Conservation (phyloP, 1,284 basidiomycete species). For the Puccinia coronata region DNA sequence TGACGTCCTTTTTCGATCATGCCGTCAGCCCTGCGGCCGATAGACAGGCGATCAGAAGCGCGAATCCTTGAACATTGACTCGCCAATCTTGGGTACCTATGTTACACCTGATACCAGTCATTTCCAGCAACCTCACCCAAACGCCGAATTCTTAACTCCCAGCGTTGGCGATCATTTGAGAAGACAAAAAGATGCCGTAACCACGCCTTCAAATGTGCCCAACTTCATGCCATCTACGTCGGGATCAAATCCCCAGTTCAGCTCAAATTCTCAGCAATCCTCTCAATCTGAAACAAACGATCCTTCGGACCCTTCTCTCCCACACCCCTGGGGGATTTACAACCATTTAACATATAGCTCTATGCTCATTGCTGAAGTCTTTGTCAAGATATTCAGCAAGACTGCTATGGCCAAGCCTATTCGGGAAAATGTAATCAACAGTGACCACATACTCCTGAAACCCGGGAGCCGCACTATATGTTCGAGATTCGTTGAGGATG, state of each 20-base stretch:
- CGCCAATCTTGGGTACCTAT: neutral
- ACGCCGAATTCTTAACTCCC: slow-evolving; percentile 34
- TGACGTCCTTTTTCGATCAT: slow-evolving; percentile 3
- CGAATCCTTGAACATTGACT: neutral
- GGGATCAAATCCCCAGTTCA: slow-evolving; percentile 8
- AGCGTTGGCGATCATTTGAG: slow-evolving; percentile 22
- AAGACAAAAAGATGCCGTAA: slow-evolving; percentile 13
- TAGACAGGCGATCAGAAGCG: neutral
- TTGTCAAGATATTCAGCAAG: slow-evolving; percentile 22
- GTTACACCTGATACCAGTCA: slow-evolving; percentile 45
- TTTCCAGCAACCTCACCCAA: slow-evolving; percentile 24
- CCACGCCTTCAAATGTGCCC: slow-evolving; percentile 32
- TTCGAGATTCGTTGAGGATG: slow-evolving; percentile 28
- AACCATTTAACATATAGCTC: slow-evolving; percentile 16
- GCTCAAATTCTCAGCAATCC: neutral
- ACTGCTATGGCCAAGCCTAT: slow-evolving; percentile 1
- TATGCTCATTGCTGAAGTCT: slow-evolving; percentile 28
- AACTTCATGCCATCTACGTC: slow-evolving; percentile 1
- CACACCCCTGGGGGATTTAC: slow-evolving; percentile 25
- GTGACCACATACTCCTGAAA: neutral
- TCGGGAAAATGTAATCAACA: neutral
- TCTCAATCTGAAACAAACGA: neutral
- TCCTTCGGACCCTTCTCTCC: neutral
- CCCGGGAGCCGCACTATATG: neutral
- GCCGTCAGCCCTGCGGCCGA: neutral